Evolutionary conservation across 2,329 filamentous ascomycete genomes (phyloP).

Genomic region (Sporothrix pseudoabietina): DNA sequence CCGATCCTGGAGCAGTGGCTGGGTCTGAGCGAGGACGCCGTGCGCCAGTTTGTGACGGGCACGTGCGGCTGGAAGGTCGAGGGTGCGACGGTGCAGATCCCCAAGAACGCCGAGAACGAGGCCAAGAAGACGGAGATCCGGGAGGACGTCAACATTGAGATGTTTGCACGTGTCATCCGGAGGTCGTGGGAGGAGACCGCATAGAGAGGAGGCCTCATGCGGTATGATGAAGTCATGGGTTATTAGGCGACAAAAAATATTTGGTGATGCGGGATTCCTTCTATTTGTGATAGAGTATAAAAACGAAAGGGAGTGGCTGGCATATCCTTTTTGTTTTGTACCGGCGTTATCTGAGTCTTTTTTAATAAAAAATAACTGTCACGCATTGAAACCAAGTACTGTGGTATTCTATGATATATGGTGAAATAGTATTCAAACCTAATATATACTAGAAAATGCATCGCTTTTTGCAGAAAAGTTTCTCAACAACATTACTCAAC

Average conservation of each 20-base stretch:
- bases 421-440: neutral
- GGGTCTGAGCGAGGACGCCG: constrained; percentile 65
- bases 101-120: constrained; percentile 95
- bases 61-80: constrained; percentile 86
- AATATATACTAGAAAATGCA: neutral
- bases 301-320: constrained; percentile 24
- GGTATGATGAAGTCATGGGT: constrained; percentile 18
- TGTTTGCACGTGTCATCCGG: constrained; percentile 77
- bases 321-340: constrained; percentile 23
- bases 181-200: constrained; percentile 83
- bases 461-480: neutral
- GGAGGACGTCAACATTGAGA: constrained; percentile 91
- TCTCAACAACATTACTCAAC: neutral
- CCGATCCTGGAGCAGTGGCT: constrained; percentile 74
- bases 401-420: neutral
- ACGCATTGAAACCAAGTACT: neutral
- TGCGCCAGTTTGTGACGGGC: constrained; percentile 78
- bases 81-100: constrained; percentile 67
- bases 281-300: constrained; percentile 12
- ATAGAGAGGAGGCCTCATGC: constrained; percentile 39
- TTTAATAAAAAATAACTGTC: constrained; percentile 9
- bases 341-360: constrained; percentile 25
- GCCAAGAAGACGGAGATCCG: constrained; percentile 92
- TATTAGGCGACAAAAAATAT: constrained; percentile 20
- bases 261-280: constrained; percentile 21